Conservation (phyloP, 371 early-diverging fungal genomes). For the Smittium mucronatum region DNA sequence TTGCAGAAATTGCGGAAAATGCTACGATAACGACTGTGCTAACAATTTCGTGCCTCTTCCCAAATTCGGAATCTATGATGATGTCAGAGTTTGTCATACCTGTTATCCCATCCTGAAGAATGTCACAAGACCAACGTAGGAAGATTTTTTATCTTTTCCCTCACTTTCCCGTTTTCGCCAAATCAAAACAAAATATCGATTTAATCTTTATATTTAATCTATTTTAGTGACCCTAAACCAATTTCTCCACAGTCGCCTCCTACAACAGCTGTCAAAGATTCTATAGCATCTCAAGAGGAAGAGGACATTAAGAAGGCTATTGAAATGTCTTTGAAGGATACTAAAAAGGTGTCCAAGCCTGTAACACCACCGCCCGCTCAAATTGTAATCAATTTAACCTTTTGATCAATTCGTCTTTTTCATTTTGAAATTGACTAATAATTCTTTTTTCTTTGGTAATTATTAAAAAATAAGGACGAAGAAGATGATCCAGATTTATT, state of each 20-base stretch:
- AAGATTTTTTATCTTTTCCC: neutral
- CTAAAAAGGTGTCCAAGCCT: constrained; percentile 33
- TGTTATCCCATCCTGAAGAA: constrained; percentile 61
- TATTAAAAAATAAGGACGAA: constrained; percentile 25
- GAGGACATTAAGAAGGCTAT: constrained; percentile 80
- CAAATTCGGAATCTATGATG: constrained; percentile 69
- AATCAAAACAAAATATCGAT: too few relatives aligned
- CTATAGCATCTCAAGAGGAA: constrained; percentile 39
- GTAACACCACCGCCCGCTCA: neutral
- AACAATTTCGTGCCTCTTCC: constrained; percentile 68
- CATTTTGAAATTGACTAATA: neutral
- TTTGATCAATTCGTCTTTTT: neutral
- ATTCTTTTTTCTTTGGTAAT: neutral
- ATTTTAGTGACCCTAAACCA: too few relatives aligned
- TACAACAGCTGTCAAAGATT: neutral
- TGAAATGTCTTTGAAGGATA: constrained; percentile 64
- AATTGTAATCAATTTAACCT: neutral
- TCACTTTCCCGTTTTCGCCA: neutral
- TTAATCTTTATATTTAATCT: too few relatives aligned
- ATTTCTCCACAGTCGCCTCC: too few relatives aligned
- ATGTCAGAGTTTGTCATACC: constrained; percentile 85
- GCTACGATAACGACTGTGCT: constrained; percentile 83
- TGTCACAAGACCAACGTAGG: constrained; percentile 18
- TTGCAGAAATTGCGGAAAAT: constrained; percentile 88
- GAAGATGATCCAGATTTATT: constrained; percentile 77